Conservation (phyloP, 2,329 filamentous ascomycete genomes). For the Fusarium setosum region DNA sequence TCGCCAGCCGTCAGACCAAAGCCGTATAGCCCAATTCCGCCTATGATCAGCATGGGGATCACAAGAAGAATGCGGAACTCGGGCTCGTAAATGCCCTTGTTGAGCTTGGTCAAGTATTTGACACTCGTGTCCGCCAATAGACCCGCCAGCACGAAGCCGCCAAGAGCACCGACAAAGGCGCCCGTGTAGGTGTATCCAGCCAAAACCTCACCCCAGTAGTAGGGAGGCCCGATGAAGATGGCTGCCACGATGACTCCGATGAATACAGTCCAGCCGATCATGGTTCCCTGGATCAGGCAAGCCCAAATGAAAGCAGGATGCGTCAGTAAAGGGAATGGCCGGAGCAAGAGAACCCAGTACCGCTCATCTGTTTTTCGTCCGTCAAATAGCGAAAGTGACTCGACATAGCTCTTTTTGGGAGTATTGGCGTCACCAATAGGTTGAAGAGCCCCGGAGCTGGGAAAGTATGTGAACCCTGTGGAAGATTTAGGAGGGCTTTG, state of each 20-base stretch:
- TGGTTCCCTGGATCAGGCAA: conserved; percentile 82
- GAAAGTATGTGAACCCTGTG: conserved; percentile 46
- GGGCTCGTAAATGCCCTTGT: conserved; percentile 88
- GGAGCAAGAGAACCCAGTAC: conserved; percentile 73
- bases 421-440: conserved; percentile 49
- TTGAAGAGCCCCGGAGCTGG: conserved; percentile 47
- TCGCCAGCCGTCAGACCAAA: conserved; percentile 81
- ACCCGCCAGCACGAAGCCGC: conserved; percentile 83
- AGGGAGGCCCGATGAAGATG: conserved; percentile 82
- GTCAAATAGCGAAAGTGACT: conserved; percentile 78
- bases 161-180: conserved; percentile 83
- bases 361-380: conserved; percentile 83
- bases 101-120: conserved; percentile 75
- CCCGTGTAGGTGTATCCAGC: conserved; percentile 91
- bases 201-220: conserved; percentile 83
- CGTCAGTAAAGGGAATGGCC: conserved; percentile 84
- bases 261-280: conserved; percentile 97
- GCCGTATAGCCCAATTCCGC: conserved; percentile 83
- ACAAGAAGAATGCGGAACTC: conserved; percentile 90
- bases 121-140: conserved; percentile 79
- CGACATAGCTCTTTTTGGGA: conserved; percentile 67
- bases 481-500: not conserved
- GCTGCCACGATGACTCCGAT: conserved; percentile 86
- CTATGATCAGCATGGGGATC: conserved; percentile 82
- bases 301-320: conserved; percentile 89